phyloP scores from a whole-genome alignment of 2,329 filamentous ascomycete genomes.

The Fusarium secorum region DNA sequence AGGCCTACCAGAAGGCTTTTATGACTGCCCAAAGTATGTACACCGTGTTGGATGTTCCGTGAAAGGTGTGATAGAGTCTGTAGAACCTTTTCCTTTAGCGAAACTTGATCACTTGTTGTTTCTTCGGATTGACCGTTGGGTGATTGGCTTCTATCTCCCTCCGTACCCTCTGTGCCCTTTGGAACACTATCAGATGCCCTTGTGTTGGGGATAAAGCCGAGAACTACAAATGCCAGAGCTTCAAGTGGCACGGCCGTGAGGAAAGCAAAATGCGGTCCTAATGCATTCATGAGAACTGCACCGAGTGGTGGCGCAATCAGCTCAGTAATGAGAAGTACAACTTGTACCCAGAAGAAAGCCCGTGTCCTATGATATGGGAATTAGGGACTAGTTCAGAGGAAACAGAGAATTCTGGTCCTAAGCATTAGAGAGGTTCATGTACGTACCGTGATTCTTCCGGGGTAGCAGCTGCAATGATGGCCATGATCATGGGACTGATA shows the following conservation, averaged over 20 bases:
- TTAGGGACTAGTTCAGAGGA: too few species aligned
- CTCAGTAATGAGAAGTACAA: background rate
- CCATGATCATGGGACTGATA: background rate
- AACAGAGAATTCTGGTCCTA: too few species aligned
- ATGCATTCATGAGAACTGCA: background rate
- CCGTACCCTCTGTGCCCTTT: background rate
- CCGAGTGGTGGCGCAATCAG: background rate
- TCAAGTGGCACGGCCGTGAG: background rate
- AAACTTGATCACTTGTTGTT: too few species aligned
- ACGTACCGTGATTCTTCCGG: background rate
- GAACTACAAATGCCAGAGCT: background rate
- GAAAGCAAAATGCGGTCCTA: background rate
- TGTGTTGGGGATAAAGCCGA: background rate
- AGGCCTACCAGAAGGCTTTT: background rate
- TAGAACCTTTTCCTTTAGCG: background rate
- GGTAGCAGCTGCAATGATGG: background rate
- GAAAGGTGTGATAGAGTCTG: background rate
- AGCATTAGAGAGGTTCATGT: too few species aligned
- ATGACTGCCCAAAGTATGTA: background rate
- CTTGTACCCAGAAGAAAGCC: background rate
- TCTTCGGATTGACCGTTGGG: background rate
- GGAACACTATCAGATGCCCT: background rate
- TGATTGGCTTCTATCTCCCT: background rate
- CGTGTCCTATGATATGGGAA: background rate
- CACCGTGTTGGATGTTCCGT: rapidly evolving